phyloP scores from a whole-genome alignment of 441 rosid genomes.

The Theobroma grandiflorum region DNA sequence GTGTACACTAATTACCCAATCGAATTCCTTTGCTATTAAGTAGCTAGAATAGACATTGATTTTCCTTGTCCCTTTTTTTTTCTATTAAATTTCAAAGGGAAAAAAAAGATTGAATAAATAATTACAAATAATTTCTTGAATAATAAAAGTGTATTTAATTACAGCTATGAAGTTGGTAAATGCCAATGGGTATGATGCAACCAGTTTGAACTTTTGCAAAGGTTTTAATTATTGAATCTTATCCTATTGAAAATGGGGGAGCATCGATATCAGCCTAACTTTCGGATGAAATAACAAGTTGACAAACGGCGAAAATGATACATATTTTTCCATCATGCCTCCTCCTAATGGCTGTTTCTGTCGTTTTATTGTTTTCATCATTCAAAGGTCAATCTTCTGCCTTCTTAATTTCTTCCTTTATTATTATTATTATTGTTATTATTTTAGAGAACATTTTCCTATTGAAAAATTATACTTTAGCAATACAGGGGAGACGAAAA shows the following conservation, averaged over 20 bases:
- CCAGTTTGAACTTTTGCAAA: background rate
- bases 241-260: background rate
- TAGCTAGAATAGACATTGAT: too few relatives aligned
- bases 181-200: background rate
- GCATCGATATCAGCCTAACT: background rate
- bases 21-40: too few relatives aligned
- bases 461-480: too few relatives aligned
- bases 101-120: too few relatives aligned
- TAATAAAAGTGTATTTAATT: background rate
- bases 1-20: too few relatives aligned
- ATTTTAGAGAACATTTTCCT: background rate
- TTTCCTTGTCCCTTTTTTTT: too few relatives aligned
- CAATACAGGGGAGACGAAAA: background rate
- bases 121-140: background rate
- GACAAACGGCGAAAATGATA: background rate
- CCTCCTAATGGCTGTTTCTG: background rate
- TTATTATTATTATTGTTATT: too few relatives aligned
- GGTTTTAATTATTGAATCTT: slow-evolving; percentile 1
- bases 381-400: background rate
- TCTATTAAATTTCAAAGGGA: too few relatives aligned
- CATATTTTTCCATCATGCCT: background rate
- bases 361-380: background rate
- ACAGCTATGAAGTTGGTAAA: background rate
- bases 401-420: background rate
- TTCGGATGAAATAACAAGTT: background rate